phyloP scores from a whole-genome alignment of 2,329 filamentous ascomycete genomes.

The Allantophomopsis lycopodina region DNA sequence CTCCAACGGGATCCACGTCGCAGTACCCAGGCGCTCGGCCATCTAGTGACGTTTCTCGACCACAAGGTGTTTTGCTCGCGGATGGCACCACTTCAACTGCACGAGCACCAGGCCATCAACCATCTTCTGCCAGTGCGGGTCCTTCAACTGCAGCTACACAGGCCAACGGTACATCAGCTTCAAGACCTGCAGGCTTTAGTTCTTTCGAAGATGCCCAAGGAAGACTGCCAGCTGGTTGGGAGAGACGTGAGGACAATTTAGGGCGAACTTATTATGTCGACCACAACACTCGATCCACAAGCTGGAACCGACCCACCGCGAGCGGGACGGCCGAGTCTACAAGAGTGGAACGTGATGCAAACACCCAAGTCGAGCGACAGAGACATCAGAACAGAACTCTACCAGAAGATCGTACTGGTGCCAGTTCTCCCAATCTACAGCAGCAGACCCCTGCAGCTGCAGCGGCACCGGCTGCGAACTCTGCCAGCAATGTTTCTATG shows the following conservation, averaged over 20 bases:
- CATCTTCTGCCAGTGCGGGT: slow-evolving; percentile 17
- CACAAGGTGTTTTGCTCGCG: slow-evolving; percentile 12
- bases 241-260: slow-evolving; percentile 86
- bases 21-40: slow-evolving; percentile 20
- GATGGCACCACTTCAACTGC: slow-evolving; percentile 15
- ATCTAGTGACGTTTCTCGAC: slow-evolving; percentile 11
- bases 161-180: slow-evolving; percentile 8
- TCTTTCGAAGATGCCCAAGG: slow-evolving; percentile 96
- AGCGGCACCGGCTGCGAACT: slow-evolving; percentile 18
- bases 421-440: slow-evolving; percentile 73
- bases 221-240: slow-evolving; percentile 84
- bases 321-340: slow-evolving; percentile 65
- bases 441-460: slow-evolving; percentile 23
- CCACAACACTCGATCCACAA: slow-evolving; percentile 92
- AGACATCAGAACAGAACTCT: slow-evolving; percentile 92
- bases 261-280: slow-evolving; percentile 97
- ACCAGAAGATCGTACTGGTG: slow-evolving; percentile 87
- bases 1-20: slow-evolving; percentile 15
- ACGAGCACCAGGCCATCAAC: slow-evolving; percentile 18
- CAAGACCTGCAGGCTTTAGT: slow-evolving; percentile 42
- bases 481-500: slow-evolving; percentile 59
- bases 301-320: slow-evolving; percentile 83
- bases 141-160: slow-evolving; percentile 8
- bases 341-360: slow-evolving; percentile 70
- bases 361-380: slow-evolving; percentile 84